Conservation (phyloP, 176 grass and related monocot species). For the Oryza rufipogon region DNA sequence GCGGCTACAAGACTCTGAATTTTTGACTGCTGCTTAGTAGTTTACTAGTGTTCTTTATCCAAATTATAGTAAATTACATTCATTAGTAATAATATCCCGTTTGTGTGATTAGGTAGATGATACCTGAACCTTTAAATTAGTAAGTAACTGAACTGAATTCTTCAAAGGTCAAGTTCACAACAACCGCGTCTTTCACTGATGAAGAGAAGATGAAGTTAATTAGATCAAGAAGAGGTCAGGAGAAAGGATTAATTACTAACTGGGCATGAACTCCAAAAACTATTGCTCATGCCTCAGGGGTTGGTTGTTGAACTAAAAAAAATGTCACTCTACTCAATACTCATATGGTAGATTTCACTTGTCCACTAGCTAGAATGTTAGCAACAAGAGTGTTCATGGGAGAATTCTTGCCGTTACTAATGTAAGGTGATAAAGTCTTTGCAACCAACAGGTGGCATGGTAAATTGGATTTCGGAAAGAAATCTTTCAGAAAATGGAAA, state of each 20-base stretch:
- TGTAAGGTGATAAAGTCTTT: too few species aligned
- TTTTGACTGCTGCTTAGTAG: neutral
- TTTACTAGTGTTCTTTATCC: neutral
- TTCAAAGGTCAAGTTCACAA: slow-evolving; percentile 46
- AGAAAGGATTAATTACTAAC: slow-evolving; percentile 1
- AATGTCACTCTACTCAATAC: too few species aligned
- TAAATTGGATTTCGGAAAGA: neutral
- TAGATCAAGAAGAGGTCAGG: slow-evolving; percentile 19
- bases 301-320: slow-evolving; percentile 24
- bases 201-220: neutral
- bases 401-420: neutral
- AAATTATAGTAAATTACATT: neutral
- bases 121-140: neutral
- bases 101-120: slow-evolving; percentile 12
- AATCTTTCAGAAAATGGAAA: neutral
- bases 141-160: slow-evolving; percentile 25
- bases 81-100: slow-evolving; percentile 22
- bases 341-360: neutral
- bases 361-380: neutral
- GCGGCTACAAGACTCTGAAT: slow-evolving; percentile 7
- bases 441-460: neutral
- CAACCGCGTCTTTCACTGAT: neutral
- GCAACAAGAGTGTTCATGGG: neutral
- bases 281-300: slow-evolving; percentile 4
- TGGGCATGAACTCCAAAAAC: slow-evolving; percentile 1